Conservation (phyloP, 192 early-diverging fungal genomes). For the Obelidium mucronatum region DNA sequence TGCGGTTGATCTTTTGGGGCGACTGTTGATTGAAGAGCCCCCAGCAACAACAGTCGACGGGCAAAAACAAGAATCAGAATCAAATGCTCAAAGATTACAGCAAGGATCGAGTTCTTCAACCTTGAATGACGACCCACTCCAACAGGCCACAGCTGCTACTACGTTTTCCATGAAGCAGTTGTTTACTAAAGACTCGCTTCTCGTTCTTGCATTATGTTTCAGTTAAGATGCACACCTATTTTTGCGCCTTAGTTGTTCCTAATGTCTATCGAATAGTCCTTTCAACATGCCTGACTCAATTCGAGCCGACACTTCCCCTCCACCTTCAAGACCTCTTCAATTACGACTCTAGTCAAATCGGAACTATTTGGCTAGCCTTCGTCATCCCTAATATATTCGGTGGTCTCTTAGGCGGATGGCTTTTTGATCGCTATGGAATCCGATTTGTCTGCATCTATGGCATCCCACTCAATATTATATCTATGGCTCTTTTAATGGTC, state of each 20-base stretch:
- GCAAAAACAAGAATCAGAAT: no score
- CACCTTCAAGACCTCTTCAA: constrained; percentile 18
- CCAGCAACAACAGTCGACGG: no score
- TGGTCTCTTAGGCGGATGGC: constrained; percentile 18
- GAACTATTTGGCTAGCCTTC: constrained; percentile 25
- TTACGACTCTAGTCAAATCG: constrained; percentile 27
- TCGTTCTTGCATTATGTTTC: no score
- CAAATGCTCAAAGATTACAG: no score
- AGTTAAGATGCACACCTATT: no score
- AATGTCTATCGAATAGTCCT: no score
- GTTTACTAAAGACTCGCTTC: no score
- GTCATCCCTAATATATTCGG: constrained; percentile 26
- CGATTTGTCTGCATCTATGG: neutral
- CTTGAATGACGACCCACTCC: no score
- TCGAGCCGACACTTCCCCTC: constrained; percentile 40
- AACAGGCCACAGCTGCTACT: no score
- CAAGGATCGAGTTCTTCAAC: no score
- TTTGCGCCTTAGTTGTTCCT: no score
- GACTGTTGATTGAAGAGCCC: constrained; percentile 26
- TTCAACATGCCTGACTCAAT: constrained; percentile 6
- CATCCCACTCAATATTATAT: neutral
- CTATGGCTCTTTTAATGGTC: neutral
- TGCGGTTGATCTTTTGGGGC: constrained; percentile 28
- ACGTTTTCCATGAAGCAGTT: no score
- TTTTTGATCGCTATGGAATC: constrained; percentile 27